Base-by-base conservation (phyloP, 1,284 basidiomycete species). In the Leccinum pachyderme region DNA sequence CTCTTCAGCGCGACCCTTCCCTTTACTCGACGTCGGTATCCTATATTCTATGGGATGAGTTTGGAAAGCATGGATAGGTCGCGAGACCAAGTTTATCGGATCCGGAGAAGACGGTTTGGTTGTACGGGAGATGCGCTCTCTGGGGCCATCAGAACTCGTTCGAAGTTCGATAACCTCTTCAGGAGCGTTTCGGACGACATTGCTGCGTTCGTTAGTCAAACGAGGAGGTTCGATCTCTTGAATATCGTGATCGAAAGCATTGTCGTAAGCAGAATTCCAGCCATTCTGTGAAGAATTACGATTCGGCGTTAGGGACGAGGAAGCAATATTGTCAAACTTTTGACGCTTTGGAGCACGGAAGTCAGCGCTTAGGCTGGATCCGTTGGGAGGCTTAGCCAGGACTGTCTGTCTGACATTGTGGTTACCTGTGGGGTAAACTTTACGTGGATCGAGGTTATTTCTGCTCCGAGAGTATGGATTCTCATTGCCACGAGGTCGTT, bases 51-150 rank as follows among this genome's bases (percentile, higher is more conserved):
- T 37, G 15, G 68, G 71, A 47, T 13, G 49, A n/a, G 51, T 70
- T 5, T 63, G 53, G 41, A 69, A 73, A 24, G 47, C 11, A 51
- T 73, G 68, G 9, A 1, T 1, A 3, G 7, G 0, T 41, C 3
- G 22, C 11, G 22, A 12, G 39, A 2, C 8, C 4, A 58, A 3
- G 0, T 2, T 35, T 52, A 58, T 1, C 43, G 69, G 69, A 47
- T 72, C 70, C 6, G 70, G 66, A 37, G 68, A 70, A 8, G 67
- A 56, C 5, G 59, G 48, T 35, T 33, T 51, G 4, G 31, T 13
- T 18, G 12, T 4, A 51, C 58, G 61, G 55, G 53, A 6, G 18
- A 71, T 13, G 45, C 2, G 59, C 35, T 58, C 52, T 2, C 67
- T 66, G 4, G 66, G 28, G 32, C 73, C 71, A 7, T 66, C 69